Percentiles rank a stretch among this genome's conserved stretches.
Evolutionary conservation across 495 filamentous ascomycete genomes (phyloP).

Genomic region (Immersiella caudata): DNA sequence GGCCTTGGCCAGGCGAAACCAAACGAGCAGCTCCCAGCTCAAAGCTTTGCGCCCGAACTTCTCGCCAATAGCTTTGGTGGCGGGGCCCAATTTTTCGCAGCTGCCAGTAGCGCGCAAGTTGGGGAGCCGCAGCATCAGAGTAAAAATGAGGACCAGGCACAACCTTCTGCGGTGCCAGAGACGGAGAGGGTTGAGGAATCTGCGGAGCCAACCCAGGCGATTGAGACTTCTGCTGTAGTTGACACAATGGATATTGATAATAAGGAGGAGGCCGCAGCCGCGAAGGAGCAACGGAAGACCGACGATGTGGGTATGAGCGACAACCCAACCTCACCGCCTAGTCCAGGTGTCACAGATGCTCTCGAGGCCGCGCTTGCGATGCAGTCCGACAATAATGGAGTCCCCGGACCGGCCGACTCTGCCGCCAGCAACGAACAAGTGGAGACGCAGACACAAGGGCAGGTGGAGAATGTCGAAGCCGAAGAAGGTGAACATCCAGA

Average conservation of each 20-base stretch:
- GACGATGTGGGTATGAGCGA: conserved; percentile 11
- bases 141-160: neutral
- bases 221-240: neutral
- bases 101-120: neutral
- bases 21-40: conserved; percentile 31
- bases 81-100: neutral
- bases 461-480: conserved; percentile 3
- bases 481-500: conserved; percentile 44
- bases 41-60: conserved; percentile 30
- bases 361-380: conserved; percentile 40
- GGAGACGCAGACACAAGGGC: neutral
- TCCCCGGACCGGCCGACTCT: conserved; percentile 15
- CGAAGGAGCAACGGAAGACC: neutral
- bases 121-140: neutral
- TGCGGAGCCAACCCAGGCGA: neutral
- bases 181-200: neutral
- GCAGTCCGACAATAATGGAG: neutral
- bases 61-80: conserved; percentile 20
- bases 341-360: conserved; percentile 41
- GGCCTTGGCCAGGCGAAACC: conserved; percentile 40
- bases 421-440: conserved; percentile 5
- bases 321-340: conserved; percentile 28
- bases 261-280: neutral
- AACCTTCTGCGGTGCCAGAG: neutral
- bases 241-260: neutral